Evolutionary conservation across 192 early-diverging fungal species (phyloP).

Genomic region (Thoreauomyces humboldtii): DNA sequence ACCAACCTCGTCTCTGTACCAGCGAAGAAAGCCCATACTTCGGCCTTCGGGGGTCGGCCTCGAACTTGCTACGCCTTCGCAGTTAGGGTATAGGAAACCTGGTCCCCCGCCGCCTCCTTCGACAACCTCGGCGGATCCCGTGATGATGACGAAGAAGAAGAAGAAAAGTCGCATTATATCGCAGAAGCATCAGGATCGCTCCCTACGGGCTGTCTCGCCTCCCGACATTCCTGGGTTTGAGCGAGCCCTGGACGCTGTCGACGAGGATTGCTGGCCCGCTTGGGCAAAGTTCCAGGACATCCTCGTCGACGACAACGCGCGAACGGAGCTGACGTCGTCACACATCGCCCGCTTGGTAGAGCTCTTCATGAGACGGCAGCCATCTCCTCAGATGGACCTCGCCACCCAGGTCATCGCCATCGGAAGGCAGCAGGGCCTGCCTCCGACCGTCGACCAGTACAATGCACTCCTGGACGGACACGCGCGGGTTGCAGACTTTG

Average conservation of each 20-base stretch:
- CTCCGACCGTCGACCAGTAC: slow-evolving; percentile 11
- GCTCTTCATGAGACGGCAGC: slow-evolving; percentile 13
- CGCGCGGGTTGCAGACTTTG: slow-evolving; percentile 24
- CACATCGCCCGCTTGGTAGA: slow-evolving; percentile 24
- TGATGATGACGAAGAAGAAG: too few relatives aligned
- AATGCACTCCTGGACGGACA: slow-evolving; percentile 30
- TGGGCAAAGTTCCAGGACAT: slow-evolving; percentile 39
- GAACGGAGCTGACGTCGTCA: slow-evolving; percentile 2
- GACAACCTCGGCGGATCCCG: too few relatives aligned
- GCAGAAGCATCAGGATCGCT: too few relatives aligned
- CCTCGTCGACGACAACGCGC: slow-evolving; percentile 20
- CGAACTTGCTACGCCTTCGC: too few relatives aligned
- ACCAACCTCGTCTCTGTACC: too few relatives aligned
- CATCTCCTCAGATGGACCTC: slow-evolving; percentile 28
- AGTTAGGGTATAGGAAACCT: too few relatives aligned
- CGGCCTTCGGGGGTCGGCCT: too few relatives aligned
- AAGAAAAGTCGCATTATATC: too few relatives aligned
- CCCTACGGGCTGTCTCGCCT: slow-evolving; percentile 1
- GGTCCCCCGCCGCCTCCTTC: too few relatives aligned
- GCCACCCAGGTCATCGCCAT: slow-evolving; percentile 17
- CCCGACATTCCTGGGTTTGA: slow-evolving; percentile 33
- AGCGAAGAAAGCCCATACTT: too few relatives aligned
- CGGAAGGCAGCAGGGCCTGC: slow-evolving; percentile 21
- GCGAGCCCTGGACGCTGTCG: slow-evolving; percentile 16
- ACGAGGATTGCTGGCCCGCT: slow-evolving; percentile 16